phyloP scores from a whole-genome alignment of 345 rosid species.

The Salix udensis region DNA sequence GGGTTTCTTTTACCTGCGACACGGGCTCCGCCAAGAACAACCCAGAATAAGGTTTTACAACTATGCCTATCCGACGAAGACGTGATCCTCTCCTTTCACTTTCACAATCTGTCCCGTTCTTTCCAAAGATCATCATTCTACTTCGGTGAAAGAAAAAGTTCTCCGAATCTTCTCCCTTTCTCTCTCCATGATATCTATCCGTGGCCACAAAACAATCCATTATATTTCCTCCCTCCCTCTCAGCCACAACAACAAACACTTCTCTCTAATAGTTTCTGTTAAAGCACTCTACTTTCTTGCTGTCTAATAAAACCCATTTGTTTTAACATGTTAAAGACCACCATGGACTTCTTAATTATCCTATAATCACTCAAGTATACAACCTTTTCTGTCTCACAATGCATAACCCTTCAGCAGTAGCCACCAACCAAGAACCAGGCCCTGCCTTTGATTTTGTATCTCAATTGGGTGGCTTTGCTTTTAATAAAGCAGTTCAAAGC shows the following conservation, averaged over 20 bases:
- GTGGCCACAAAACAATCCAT: slow-evolving; percentile 23
- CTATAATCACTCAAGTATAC: neutral
- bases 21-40: no score
- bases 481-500: slow-evolving; percentile 32
- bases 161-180: neutral
- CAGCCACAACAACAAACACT: slow-evolving; percentile 1
- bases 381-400: slow-evolving; percentile 25
- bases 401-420: slow-evolving; percentile 60
- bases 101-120: neutral
- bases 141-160: neutral
- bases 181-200: slow-evolving; percentile 8
- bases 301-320: neutral
- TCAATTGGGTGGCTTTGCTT: slow-evolving; percentile 48
- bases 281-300: neutral
- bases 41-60: no score
- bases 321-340: slow-evolving; percentile 14
- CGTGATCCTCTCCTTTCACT: neutral
- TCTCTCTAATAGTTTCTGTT: neutral
- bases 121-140: slow-evolving; percentile 1
- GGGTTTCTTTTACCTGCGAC: no score
- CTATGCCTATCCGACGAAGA: no score
- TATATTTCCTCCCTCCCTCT: slow-evolving; percentile 16
- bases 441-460: slow-evolving; percentile 46
- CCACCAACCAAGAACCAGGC: slow-evolving; percentile 45
- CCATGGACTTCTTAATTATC: slow-evolving; percentile 26